Base-by-base conservation (phyloP, 805 yeast species). In the Sugiyamaella floridensis region DNA sequence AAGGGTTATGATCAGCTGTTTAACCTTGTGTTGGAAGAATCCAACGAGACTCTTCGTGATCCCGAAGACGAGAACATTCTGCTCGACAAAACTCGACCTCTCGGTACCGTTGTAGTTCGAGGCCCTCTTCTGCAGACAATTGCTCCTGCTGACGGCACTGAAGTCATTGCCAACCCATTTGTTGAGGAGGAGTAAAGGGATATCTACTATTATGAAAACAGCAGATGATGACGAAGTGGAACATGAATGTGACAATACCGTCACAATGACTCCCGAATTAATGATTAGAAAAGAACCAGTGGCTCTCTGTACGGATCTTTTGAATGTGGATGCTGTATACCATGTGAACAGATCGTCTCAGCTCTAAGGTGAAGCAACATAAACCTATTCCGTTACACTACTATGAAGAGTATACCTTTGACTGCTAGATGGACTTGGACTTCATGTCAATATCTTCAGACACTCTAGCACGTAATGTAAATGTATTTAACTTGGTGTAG, bases 1-100 rank as follows among this genome's bases (percentile, higher is more conserved):
- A 88, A 86, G 60, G 97, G 98, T 34, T 89, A 86, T 68, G 99
- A 93, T 68, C 97, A 90, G 67, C 85, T 89, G 64, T 89, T 92
- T 96, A 93, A 93, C 65, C 74, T 82, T 43, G 85, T 82, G 12
- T 70, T 82, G 46, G 85, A 80, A 42, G 80, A 81, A 48, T 83
- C 83, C 2, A 63, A 68, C 20, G 97, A 93, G 67, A 76, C 75
- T 8, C 62, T 85, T 42, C 74, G 85, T 70, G 89, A 83, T 57
- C 77, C 83, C n/a, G 83, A 80, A 37, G 87, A 83, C 53, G 81
- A 79, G 28, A 72, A 77, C 14, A 68, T 75, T 1, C 71, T 75
- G 59, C 78, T 79, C 45, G 78, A 71, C 46, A 68, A 81, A 58
- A 82, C 86, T 1, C 80, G 97, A 64, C 70, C 73, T 2, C 73